Evolutionary conservation across 208 protist species (phyloP), one percentile per base, ranked within the genome.

Genomic region (Leptomonas pyrrhocoris): DNA sequence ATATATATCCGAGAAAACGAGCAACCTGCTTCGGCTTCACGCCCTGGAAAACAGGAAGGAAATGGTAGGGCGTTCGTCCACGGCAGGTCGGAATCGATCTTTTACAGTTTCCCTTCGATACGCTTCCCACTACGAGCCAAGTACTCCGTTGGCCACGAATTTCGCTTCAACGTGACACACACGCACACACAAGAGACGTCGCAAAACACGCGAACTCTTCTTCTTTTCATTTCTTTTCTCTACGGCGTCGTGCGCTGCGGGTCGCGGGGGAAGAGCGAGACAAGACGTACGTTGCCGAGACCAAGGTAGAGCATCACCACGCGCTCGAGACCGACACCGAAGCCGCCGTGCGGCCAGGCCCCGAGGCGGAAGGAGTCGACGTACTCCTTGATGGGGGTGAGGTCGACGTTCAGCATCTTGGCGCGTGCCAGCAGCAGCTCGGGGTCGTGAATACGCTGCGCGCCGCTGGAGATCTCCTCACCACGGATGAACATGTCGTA

Each of bases 401-500:
- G 81, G 58, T 96, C 93, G 23, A 98, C 88, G 58, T 86, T 79
- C 36, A 96, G 81, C 23, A 80, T 74, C 71, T 87, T 83, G 46
- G 95, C 96, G 27, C 83, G 79, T 55, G 89, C 63, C 36, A 92
- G 68, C 0, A 99, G 93, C 40, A 99, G 54, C 25, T 86, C 89
- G 0, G 97, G 73, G 69, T 99, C 98, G 85, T 99, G 99, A 55
- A 99, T 98, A 90, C 99, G 97, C 94, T 99, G 99, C 36, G 99
- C 98, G 27, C 99, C 99, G 28, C 98, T 99, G 23, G 92, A 95
- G 75, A 99, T 99, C 87, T 99, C 99, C 86, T 99, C 98, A 36
- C 99, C 99, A 53, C 99, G 94, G 62, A 99, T 96, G 81, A 99
- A 99, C 83, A 99, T 91, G 84, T 99, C 99, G 87, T 99, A 99